Conservation (phyloP, 768 basidiomycete genomes). For the Russula brevipes region DNA sequence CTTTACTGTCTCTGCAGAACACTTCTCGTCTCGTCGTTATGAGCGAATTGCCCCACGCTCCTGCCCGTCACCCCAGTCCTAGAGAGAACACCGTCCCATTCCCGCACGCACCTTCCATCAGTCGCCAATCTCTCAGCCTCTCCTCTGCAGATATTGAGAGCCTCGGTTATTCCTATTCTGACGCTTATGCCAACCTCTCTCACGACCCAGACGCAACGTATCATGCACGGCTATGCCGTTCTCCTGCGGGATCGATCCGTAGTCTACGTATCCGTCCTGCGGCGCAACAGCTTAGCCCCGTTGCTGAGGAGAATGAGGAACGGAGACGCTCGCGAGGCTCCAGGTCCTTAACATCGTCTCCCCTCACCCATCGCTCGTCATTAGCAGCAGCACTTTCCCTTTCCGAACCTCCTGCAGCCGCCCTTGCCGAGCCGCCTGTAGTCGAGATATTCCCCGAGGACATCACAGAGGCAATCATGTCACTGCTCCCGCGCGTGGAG, state of each 20-base stretch:
- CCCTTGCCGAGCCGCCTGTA: background rate
- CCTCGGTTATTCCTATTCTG: slow-evolving; percentile 24
- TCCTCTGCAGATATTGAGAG: slow-evolving; percentile 12
- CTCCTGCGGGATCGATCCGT: slow-evolving; percentile 22
- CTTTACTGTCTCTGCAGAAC: slow-evolving; percentile 13
- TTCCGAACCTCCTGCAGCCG: background rate
- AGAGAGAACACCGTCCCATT: slow-evolving; percentile 22
- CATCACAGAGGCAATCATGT: slow-evolving; percentile 22
- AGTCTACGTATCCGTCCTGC: slow-evolving; percentile 19
- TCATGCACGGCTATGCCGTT: slow-evolving; percentile 17
- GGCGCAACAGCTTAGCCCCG: slow-evolving; percentile 24
- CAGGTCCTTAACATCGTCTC: slow-evolving; percentile 8
- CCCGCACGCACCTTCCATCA: slow-evolving; percentile 20
- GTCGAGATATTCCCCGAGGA: slow-evolving; percentile 23
- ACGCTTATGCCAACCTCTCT: slow-evolving; percentile 17
- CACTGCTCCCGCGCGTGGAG: slow-evolving; percentile 21
- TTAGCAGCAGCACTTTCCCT: slow-evolving; percentile 1
- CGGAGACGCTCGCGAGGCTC: slow-evolving; percentile 22
- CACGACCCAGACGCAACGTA: slow-evolving; percentile 13
- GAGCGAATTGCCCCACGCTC: slow-evolving; percentile 14
- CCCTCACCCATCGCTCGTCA: slow-evolving; percentile 6
- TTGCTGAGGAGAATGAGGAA: slow-evolving; percentile 24
- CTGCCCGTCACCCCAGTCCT: slow-evolving; percentile 4
- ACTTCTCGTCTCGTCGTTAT: slow-evolving; percentile 16
- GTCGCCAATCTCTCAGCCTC: slow-evolving; percentile 22